Evolutionary conservation across 1,139 yeast genomes (phyloP).

Genomic region (Saccharomyces hybrid): DNA sequence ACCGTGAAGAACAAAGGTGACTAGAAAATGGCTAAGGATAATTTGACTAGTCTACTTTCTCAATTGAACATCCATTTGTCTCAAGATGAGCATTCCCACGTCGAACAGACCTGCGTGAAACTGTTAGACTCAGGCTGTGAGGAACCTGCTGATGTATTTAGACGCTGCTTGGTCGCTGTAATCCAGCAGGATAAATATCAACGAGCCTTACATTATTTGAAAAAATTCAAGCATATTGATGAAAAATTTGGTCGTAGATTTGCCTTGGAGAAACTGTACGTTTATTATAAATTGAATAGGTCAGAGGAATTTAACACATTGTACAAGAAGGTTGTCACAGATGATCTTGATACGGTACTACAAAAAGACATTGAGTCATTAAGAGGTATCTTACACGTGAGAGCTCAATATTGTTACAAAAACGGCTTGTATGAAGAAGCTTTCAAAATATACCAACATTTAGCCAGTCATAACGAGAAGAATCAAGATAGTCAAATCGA

Average conservation of each 20-base stretch:
- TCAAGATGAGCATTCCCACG: constrained; percentile 43
- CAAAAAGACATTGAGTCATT: constrained; percentile 11
- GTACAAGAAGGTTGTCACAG: constrained; percentile 31
- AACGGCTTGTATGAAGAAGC: constrained; percentile 54
- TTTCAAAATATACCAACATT: constrained; percentile 44
- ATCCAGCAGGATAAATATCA: constrained; percentile 65
- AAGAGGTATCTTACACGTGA: constrained; percentile 61
- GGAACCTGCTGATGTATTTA: constrained; percentile 38
- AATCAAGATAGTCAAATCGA: constrained; percentile 42
- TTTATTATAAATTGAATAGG: constrained; percentile 59
- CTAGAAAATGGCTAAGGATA: constrained; percentile 23
- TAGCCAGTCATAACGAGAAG: constrained; percentile 32
- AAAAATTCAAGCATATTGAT: constrained; percentile 36
- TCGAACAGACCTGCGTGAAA: constrained; percentile 38
- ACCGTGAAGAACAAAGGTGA: neutral
- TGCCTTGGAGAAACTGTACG: constrained; percentile 57
- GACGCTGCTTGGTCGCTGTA: constrained; percentile 58
- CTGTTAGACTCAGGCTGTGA: constrained; percentile 37
- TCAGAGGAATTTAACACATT: constrained; percentile 38
- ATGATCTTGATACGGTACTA: constrained; percentile 22
- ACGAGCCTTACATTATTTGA: constrained; percentile 45
- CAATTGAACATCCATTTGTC: constrained; percentile 42
- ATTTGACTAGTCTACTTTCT: constrained; percentile 39
- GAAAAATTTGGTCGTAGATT: constrained; percentile 33
- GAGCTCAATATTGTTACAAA: constrained; percentile 76